Conservation (phyloP, 306 rosid species). For the Astragalus glycyphyllos region DNA sequence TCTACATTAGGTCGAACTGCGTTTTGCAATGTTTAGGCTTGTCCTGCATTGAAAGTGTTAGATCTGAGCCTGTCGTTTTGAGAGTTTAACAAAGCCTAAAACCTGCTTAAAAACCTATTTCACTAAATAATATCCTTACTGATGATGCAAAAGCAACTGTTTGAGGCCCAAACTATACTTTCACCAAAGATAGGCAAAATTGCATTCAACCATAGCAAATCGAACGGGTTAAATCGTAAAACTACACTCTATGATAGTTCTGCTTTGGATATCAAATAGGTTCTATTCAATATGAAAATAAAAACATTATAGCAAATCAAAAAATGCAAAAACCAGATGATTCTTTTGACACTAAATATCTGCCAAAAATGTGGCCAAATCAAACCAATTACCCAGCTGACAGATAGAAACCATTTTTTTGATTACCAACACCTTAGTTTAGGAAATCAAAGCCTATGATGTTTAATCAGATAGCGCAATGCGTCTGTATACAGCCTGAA, state of each 20-base stretch:
- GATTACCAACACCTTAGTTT: slow-evolving; percentile 9
- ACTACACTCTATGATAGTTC: background rate
- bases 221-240: slow-evolving; percentile 15
- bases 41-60: no score
- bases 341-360: slow-evolving; percentile 14
- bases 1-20: no score
- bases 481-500: slow-evolving; percentile 79
- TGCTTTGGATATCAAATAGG: background rate
- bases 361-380: background rate
- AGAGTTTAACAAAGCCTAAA: no score
- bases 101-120: no score
- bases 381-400: no score
- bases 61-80: no score
- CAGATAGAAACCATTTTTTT: background rate
- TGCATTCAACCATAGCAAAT: background rate
- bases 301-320: background rate
- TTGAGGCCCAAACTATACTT: no score
- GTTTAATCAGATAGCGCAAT: slow-evolving; percentile 53
- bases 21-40: no score
- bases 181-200: background rate
- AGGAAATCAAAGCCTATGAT: slow-evolving; percentile 30
- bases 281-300: slow-evolving; percentile 39
- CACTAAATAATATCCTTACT: background rate
- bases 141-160: no score
- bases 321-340: slow-evolving; percentile 17